Evolutionary conservation across 768 basidiomycete species (phyloP), one percentile per base, ranked within the genome.

Genomic region (Phaffia australis): DNA sequence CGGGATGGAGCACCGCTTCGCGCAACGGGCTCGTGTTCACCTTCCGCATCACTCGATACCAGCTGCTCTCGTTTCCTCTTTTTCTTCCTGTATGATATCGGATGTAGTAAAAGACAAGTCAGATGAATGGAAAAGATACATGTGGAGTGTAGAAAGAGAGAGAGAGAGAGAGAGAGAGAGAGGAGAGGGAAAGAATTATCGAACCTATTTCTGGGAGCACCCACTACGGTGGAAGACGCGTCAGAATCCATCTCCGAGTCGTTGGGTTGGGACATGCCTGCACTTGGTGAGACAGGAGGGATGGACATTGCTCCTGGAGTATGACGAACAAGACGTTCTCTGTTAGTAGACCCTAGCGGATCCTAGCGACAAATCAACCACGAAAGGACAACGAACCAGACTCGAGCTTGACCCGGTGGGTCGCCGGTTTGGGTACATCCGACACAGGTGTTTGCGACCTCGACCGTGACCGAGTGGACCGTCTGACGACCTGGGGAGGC

Each of bases 61-160:
- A 63, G 9, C n/a, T 54, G 23, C 21, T 42, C 56, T n/a, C 62
- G 56, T 56, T 69, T 69, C 32, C 67, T 57, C 63, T 69, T 69
- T 50, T 64, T 68, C 57, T 69, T 69, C 14, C 47, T 52, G 42
- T 50, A 27, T 25, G 8, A 49, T 6, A 11, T 25, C n/a, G 46
- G 57, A 9, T 23, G 3, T 42, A 23, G n/a, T 16, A 49, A 29
- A 42, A 46, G 51, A 25, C n/a, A 55, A 46, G 27, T 19, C 19
- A 42, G 30, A 50, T 9, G 63, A 2, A 3, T 14, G 54, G 47
- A 32, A 56, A 11, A 55, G 19, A 51, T 56, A 29, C 21, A 54
- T 51, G 62, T 29, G 23, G 30, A 18, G 25, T 61, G 47, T 61
- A 47, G 8, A 29, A 1, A 61, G 11, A 23, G 18, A 8, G 27